phyloP scores from a whole-genome alignment of 257 asterid species.

The Anisodus acutangulus region DNA sequence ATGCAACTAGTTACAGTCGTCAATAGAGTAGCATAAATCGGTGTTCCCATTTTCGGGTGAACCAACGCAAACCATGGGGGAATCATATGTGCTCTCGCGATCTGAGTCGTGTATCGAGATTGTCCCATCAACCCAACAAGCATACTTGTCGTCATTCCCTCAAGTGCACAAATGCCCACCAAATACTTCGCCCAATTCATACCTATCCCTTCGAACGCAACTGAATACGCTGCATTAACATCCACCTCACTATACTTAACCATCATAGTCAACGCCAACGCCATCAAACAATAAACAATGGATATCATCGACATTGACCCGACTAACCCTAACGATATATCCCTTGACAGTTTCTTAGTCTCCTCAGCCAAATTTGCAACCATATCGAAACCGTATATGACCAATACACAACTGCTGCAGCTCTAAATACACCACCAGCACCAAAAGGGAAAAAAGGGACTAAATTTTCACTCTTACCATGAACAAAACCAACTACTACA shows the following conservation, averaged over 20 bases:
- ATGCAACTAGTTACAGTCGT: constrained; percentile 71
- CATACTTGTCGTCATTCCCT: constrained; percentile 96
- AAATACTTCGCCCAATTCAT: constrained; percentile 89
- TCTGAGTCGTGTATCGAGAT: constrained; percentile 96
- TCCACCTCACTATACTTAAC: constrained; percentile 77
- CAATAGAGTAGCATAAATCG: constrained; percentile 79
- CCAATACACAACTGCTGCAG: constrained; percentile 94
- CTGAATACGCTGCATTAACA: constrained; percentile 80
- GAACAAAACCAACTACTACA: constrained; percentile 74
- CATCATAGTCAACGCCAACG: constrained; percentile 69
- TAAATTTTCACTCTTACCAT: constrained; percentile 60
- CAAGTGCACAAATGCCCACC: constrained; percentile 76
- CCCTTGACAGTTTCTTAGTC: constrained; percentile 81
- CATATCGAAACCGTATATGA: constrained; percentile 91
- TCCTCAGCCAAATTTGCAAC: constrained; percentile 98
- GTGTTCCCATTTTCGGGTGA: constrained; percentile 88
- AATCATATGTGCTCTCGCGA: constrained; percentile 90
- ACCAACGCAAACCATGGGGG: constrained; percentile 87
- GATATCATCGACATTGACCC: constrained; percentile 91
- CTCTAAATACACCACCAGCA: constrained; percentile 69
- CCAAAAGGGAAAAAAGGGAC: constrained; percentile 81
- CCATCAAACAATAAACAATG: constrained; percentile 80
- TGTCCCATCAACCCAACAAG: constrained; percentile 97
- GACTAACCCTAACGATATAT: constrained; percentile 79
- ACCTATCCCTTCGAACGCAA: constrained; percentile 70